Percentiles rank a stretch among this genome's conserved stretches.
These are phyloP conservation scores for Penicillium psychrofluorescens DNA, from an alignment of 495 filamentous ascomycete species.

Conservation along the genomic window DNA sequence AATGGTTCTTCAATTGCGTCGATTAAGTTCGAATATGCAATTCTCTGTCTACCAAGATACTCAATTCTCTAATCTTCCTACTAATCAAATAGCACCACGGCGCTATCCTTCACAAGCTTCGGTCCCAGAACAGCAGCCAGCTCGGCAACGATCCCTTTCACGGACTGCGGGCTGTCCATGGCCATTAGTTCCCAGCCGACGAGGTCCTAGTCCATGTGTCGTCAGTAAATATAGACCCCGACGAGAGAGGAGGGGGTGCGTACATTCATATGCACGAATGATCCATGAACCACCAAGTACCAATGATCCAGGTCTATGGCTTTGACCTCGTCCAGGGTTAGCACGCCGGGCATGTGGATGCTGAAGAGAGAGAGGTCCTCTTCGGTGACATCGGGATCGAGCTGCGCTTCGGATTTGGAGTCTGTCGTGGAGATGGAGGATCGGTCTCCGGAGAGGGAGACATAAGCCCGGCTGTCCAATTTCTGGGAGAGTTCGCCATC, in stretches of 20 bases:
- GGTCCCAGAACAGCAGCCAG: conserved; percentile 70
- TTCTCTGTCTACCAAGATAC: no score
- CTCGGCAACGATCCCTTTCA: conserved; percentile 68
- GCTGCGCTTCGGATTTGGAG: conserved; percentile 9
- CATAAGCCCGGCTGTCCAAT: conserved; percentile 60
- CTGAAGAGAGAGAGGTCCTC: conserved; percentile 53
- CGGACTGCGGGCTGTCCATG: conserved; percentile 38
- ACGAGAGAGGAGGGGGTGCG: conserved; percentile 1
- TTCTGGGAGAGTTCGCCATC: conserved; percentile 56
- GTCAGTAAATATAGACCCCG: conserved; percentile 18
- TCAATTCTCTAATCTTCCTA: not conserved
- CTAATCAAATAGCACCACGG: conserved; percentile 37
- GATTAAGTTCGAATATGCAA: no score
- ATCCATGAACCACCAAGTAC: conserved; percentile 33
- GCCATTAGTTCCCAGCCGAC: conserved; percentile 58
- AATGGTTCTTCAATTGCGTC: no score
- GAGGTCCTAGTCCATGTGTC: conserved; percentile 39
- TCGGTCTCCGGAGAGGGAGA: conserved; percentile 55
- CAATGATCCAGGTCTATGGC: conserved; percentile 57
- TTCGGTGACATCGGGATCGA: conserved; percentile 30
- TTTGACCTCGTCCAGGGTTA: conserved; percentile 56
- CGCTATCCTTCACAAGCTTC: conserved; percentile 49
- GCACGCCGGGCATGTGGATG: conserved; percentile 69
- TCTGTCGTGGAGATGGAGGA: conserved; percentile 3
- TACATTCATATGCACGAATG: conserved; percentile 40